Evolutionary conservation across 2,329 filamentous ascomycete species (phyloP), one percentile per base, ranked within the genome.

Genomic region (Trichocomaceae sp.): DNA sequence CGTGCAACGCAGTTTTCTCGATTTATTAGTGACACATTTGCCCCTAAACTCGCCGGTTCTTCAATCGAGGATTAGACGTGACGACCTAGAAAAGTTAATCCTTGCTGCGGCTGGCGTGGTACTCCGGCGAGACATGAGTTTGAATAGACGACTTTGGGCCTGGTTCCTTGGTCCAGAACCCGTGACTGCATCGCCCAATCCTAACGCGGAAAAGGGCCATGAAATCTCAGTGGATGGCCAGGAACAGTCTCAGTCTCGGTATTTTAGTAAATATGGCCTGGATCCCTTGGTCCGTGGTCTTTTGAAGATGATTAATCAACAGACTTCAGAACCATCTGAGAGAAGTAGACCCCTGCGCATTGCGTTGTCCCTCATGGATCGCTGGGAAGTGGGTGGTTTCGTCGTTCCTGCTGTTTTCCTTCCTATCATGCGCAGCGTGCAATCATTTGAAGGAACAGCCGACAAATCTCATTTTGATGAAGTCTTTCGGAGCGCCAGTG

Each of bases 311-410:
- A 86, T 97, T 58, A 79, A 81, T 47, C 74, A 78, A 17, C 72
- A 77, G 42, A 75, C 76, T 44, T 68, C 64, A 5, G 76, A 77
- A 53, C 80, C 87, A 1, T 70, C 80, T 0, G 89, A 95, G 64
- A 81, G 85, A 67, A 89, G 90, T 19, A 84, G 85, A 39, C 92
- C 93, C 0, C 96, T 95, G 66, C 85, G 91, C 55, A 89, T 97
- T 59, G 95, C 90, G 64, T 79, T 97, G 2, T 96, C 95, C 15
- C 77, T 99, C 51, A 97, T 99, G 93, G 93, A 99, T 72, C 85
- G 91, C 56, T 97, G 90, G 91, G 93, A 99, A 69, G 92, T 99
- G 60, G 93, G 93, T 29, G 90, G 90, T 1, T 78, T 92, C 17
- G 84, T 99, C 47, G 86, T 97, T 1, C 88, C 91, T 0, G 85